These are phyloP conservation scores for Scenedesmus sp. DNA, from an alignment of 163 green algal genomes.

Conservation along the genomic window DNA sequence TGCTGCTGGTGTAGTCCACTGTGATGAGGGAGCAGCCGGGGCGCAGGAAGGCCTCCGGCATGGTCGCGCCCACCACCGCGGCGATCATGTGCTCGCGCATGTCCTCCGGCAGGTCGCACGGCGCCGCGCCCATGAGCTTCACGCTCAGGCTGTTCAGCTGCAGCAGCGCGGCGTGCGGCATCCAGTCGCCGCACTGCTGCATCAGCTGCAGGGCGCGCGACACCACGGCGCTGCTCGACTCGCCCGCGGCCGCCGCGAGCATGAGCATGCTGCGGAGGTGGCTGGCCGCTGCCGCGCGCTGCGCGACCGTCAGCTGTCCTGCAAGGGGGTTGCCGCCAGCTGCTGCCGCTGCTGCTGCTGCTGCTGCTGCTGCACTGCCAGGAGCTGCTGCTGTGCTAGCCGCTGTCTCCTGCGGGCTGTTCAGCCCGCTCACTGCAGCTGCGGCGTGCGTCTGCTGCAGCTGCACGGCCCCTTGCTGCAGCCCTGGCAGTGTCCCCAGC, in stretches of 20 bases:
- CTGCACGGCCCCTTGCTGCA: background rate
- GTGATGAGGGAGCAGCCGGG: background rate
- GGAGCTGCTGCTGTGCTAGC: background rate
- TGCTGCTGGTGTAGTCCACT: no score
- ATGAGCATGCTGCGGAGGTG: conserved; percentile 12
- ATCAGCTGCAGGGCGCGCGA: background rate
- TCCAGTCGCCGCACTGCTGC: background rate
- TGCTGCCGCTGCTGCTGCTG: background rate
- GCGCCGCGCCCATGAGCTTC: background rate
- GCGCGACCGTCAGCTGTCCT: background rate
- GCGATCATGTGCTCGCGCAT: background rate
- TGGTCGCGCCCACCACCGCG: background rate
- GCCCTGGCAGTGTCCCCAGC: background rate
- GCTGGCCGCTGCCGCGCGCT: background rate
- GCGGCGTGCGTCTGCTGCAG: background rate
- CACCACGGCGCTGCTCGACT: background rate
- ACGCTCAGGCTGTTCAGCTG: background rate
- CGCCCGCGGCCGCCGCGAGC: background rate
- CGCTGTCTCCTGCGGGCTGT: background rate
- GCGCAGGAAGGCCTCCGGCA: conserved; percentile 15
- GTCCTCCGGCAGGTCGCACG: background rate
- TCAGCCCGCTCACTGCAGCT: background rate
- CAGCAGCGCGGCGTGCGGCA: conserved; percentile 4
- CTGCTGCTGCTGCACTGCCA: background rate
- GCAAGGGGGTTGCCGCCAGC: background rate